Evolutionary conservation across 2,329 filamentous ascomycete genomes (phyloP), one percentile per base, ranked within the genome.

Genomic region (Claviceps quebecensis): DNA sequence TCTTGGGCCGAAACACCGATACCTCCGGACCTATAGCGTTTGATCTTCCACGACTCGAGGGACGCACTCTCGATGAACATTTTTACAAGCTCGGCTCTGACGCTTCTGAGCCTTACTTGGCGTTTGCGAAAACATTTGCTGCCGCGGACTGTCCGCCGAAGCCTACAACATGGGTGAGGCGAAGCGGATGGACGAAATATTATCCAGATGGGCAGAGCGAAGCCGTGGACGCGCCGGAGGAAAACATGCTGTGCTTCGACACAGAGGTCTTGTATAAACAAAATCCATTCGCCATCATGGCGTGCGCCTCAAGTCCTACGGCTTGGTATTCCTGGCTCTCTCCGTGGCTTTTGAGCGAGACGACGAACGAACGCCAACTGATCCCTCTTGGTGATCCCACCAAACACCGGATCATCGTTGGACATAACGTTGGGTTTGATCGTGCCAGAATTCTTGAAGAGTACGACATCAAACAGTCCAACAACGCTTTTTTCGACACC

Each of bases 291-390:
- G 89, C 94, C 0, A 88, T 95, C 52, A 97, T 98, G 88, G 93
- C 94, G 22, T 97, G 91, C 64, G 93, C 94, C 14, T 86, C 83
- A 17, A 89, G 89, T 58, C 83, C 87, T 0, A 90, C 82, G 3
- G 83, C 89, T 34, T 98, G 94, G 94, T 98, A 98, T 69, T 87
- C 84, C 0, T 98, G 93, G 93, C 68, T 98, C 50, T 98, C 93
- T 13, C 93, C 93, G 0, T 98, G 91, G 91, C 71, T 98, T 38
- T 69, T 98, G 17, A 86, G 83, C 34, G 87, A 97, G 70, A 84
- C 87, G 1, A 72, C 85, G 38, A 81, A 81, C 36, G 77, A 87
- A 61, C 78, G 80, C 47, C 91, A 98, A 54, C 71, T 98, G 13
- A 84, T 98, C 47, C 89, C 94, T 0, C 69, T 98, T 6, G 94